Evolutionary conservation across 2,329 filamentous ascomycete genomes (phyloP), one percentile per base, ranked within the genome.

Genomic region (Fusarium foetens): DNA sequence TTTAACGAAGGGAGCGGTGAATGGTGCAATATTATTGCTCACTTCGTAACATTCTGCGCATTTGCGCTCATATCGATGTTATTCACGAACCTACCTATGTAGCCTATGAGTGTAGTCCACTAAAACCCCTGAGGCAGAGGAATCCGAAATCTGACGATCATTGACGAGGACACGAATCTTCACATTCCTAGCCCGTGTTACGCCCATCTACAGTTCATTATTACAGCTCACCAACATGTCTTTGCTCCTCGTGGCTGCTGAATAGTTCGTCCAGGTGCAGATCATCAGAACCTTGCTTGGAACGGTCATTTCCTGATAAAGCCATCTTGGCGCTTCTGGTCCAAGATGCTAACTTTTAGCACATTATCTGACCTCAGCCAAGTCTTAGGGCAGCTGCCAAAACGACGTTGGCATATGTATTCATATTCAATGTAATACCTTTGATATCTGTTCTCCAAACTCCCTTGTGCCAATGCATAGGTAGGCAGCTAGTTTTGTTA

Each of bases 1-100:
- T 52, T 52, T 38, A 13, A 55, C n/a, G 5, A 33, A 35, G 51
- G 35, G 48, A 65, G 69, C 64, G 69, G 69, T 70, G 68, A 70
- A 71, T 55, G 38, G 49, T n/a, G 36, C 45, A n/a, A 46, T 48
- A 51, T 55, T 27, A 45, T 65, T 54, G 25, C 57, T 55, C 64
- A 46, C 46, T 43, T 58, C 58, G 39, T 69, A 29, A 39, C 49
- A 53, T 64, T 58, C 27, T 63, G 46, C 59, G 49, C 51, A 42
- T 58, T 64, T 69, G 58, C 65, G 58, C 35, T 48, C 33, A 33
- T 35, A 58, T 58, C 23, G 31, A 49, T n/a, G n/a, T 33, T n/a
- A 17, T 49, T 36, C 35, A 38, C 41, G n/a, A 43, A 14, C 21
- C 23, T 14, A 9, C n/a, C 11, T n/a, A 33, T 33, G 11, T 19